Evolutionary conservation across 2,329 filamentous ascomycete species (phyloP).

Genomic region (Phyllosticta paracitricarpa): DNA sequence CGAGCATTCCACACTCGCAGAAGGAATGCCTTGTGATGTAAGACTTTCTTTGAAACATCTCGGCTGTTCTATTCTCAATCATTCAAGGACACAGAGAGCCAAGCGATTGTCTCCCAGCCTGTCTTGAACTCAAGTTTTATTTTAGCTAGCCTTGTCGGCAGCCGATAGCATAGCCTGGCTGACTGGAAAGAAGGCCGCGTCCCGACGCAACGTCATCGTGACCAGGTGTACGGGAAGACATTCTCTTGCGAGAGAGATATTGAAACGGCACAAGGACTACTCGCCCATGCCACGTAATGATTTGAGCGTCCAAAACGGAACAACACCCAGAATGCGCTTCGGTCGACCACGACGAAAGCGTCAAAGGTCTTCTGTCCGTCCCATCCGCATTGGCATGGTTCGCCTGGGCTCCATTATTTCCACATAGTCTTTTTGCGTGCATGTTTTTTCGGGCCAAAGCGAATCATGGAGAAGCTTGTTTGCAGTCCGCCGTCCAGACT

Average conservation of each 20-base stretch:
- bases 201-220: neutral
- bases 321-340: neutral
- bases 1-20: neutral
- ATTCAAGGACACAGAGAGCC: neutral
- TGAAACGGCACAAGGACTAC: neutral
- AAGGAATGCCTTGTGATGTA: neutral
- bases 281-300: neutral
- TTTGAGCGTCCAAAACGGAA: neutral
- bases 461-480: neutral
- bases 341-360: neutral
- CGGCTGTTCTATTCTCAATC: neutral
- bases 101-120: neutral
- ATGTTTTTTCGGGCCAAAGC: neutral
- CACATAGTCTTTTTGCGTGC: neutral
- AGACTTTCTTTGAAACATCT: neutral
- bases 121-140: neutral
- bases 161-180: neutral
- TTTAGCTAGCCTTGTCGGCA: neutral
- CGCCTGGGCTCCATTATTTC: neutral
- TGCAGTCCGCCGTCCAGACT: neutral
- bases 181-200: neutral
- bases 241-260: neutral
- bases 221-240: neutral
- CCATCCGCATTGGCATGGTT: neutral
- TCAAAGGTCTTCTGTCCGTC: neutral